phyloP scores from a whole-genome alignment of 139 green algal species.

The Zygnema circumcarinatum region DNA sequence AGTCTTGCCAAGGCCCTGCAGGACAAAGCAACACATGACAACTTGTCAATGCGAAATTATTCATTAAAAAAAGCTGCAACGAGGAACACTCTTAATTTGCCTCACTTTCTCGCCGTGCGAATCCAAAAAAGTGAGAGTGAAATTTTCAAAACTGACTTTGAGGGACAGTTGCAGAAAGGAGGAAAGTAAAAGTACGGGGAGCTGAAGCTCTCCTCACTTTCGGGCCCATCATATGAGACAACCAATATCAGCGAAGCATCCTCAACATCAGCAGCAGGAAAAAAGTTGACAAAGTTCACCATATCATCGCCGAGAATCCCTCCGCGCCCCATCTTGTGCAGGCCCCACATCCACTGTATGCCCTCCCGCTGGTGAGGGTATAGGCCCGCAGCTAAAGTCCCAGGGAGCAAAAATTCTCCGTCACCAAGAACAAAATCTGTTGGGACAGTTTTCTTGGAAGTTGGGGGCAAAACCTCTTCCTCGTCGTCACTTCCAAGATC shows the following conservation, averaged over 20 bases:
- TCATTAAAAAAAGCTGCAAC: too few species aligned
- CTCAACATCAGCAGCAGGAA: background rate
- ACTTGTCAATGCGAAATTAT: too few species aligned
- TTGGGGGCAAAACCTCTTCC: background rate
- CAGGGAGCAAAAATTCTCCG: conserved; percentile 13
- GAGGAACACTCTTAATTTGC: too few species aligned
- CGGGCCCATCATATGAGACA: background rate
- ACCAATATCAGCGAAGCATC: background rate
- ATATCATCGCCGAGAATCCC: conserved; percentile 60
- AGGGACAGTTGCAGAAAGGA: too few species aligned
- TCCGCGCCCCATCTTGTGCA: conserved; percentile 45
- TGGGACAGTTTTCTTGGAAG: background rate
- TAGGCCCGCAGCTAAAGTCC: conserved; percentile 16
- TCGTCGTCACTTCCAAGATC: background rate
- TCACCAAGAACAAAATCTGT: conserved; percentile 5
- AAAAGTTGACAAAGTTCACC: conserved; percentile 12
- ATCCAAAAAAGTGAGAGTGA: too few species aligned
- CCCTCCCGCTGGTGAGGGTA: conserved; percentile 56
- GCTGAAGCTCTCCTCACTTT: too few species aligned
- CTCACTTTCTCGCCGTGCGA: too few species aligned
- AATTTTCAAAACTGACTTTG: too few species aligned
- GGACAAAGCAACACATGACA: too few species aligned
- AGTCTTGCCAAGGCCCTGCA: conserved; percentile 27
- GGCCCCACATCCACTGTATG: conserved; percentile 54
- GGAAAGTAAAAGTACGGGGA: too few species aligned